Conservation (phyloP, 495 filamentous ascomycete species). For the Hypoxylon intermedium region DNA sequence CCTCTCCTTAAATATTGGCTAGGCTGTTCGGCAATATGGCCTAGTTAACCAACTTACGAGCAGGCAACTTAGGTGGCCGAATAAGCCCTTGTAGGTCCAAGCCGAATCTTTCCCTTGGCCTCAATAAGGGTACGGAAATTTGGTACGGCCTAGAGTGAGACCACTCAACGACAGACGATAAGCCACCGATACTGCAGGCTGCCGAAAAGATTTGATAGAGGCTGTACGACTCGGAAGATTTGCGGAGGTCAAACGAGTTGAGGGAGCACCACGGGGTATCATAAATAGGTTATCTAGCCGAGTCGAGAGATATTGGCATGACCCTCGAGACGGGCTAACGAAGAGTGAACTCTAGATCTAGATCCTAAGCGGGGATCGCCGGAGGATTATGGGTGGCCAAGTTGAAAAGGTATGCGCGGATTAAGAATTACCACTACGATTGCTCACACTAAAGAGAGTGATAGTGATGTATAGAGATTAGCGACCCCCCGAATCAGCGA, state of each 20-base stretch:
- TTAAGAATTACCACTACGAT: slow-evolving; percentile 35
- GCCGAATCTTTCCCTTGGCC: no score
- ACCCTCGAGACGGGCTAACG: neutral
- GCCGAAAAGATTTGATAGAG: slow-evolving; percentile 33
- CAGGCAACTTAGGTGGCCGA: slow-evolving; percentile 2
- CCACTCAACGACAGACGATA: slow-evolving; percentile 21
- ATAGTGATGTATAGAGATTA: slow-evolving; percentile 7
- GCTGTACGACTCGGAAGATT: slow-evolving; percentile 23
- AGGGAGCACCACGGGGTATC: neutral
- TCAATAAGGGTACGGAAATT: no score
- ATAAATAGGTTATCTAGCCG: slow-evolving; percentile 13
- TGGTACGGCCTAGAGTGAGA: no score
- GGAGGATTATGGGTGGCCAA: neutral
- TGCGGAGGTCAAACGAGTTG: slow-evolving; percentile 12
- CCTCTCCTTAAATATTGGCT: slow-evolving; percentile 23
- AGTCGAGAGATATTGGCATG: slow-evolving; percentile 25
- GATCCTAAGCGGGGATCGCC: neutral
- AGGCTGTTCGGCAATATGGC: slow-evolving; percentile 18
- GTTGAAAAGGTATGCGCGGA: slow-evolving; percentile 1
- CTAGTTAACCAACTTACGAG: slow-evolving; percentile 22
- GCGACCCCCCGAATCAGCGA: neutral
- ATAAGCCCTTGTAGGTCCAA: slow-evolving; percentile 16
- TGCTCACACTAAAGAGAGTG: slow-evolving; percentile 13
- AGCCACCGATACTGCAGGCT: slow-evolving; percentile 32
- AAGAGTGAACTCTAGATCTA: neutral